These are phyloP conservation scores for Pichia sp. DNA, from an alignment of 1,139 yeast genomes.

Conservation along the genomic window DNA sequence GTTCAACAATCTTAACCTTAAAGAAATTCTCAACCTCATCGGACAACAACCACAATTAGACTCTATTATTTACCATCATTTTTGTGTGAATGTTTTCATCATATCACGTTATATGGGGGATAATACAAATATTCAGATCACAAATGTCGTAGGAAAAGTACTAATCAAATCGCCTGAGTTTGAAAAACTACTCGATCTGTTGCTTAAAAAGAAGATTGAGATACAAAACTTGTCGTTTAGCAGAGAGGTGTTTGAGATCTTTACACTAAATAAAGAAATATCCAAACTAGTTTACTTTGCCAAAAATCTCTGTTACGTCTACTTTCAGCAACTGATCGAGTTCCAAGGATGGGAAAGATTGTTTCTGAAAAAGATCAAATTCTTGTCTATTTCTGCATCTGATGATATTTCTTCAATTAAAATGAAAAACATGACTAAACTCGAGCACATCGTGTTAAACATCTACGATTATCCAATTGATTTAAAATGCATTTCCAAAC, in stretches of 20 bases:
- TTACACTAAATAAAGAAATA: constrained; percentile 1
- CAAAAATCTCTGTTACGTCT: constrained; percentile 4
- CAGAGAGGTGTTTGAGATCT: constrained; percentile 7
- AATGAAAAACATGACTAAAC: background rate
- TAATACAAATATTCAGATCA: constrained; percentile 3
- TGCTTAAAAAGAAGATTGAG: background rate
- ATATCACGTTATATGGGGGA: constrained; percentile 9
- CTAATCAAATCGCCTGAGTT: constrained; percentile 1
- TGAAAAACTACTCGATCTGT: constrained; percentile 2
- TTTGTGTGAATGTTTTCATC: constrained; percentile 3
- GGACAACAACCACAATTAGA: constrained; percentile 3
- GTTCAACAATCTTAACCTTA: constrained; percentile 4
- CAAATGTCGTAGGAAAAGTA: constrained; percentile 8
- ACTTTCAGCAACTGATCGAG: constrained; percentile 9
- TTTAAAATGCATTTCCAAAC: constrained; percentile 2
- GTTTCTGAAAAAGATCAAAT: constrained; percentile 3
- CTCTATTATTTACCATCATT: constrained; percentile 3
- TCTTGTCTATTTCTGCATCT: constrained; percentile 5
- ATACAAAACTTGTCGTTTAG: constrained; percentile 9
- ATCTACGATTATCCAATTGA: constrained; percentile 10
- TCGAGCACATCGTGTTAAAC: constrained; percentile 6
- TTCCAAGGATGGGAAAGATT: constrained; percentile 1
- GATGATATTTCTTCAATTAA: constrained; percentile 4
- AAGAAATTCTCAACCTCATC: constrained; percentile 2
- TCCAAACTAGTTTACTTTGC: constrained; percentile 1